Base-by-base conservation (phyloP, 257 asterid genomes). In the Eucommia ulmoides region DNA sequence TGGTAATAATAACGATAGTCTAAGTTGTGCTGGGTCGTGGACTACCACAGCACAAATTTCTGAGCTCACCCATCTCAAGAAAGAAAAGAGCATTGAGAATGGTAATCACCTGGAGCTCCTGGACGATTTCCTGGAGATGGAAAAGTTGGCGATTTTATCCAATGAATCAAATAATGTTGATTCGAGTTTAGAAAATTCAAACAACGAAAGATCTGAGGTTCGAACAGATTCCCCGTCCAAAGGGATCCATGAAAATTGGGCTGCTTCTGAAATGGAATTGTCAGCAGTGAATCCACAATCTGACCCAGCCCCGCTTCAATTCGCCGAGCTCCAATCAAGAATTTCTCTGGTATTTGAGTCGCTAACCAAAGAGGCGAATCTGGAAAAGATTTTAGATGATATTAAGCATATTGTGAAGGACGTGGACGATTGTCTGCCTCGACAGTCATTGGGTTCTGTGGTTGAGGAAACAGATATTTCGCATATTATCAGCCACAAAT, bases 81-180 rank as follows among this genome's bases (percentile, higher is more conserved):
- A 69, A 78, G 95, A 77, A 45, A 82, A 76, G 68, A 65, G 48
- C 57, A 65, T 56, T 3, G 88, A 73, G 44, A 75, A 52, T 64
- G 54, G 93, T 23, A 83, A 65, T 60, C 79, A 77, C 55, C 73
- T 65, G 65, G 94, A 74, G 68, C 93, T 91, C 23, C 85, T 91
- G 98, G 96, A 91, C 67, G 98, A 91, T 63, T 91, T 91, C 64
- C 64, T 86, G 70, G 98, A 91, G 76, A 91, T 91, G 96, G 98
- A 91, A 78, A 91, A 87, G 70, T 69, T 91, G 54, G 98, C 98
- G 20, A 51, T 66, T 65, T 70, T 56, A 23, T 63, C 94, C 23
- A 70, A 72, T 59, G 77, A 55, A 59, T 60, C 84, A 20, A 69
- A 67, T 58, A 76, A 64, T 57, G 60, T 62, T 22, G 72, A 62